A percentile compares a stretch with the other conserved stretches of the same genome.
Evolutionary conservation across 306 rosid species (phyloP).

Genomic region (Prunus mume): DNA sequence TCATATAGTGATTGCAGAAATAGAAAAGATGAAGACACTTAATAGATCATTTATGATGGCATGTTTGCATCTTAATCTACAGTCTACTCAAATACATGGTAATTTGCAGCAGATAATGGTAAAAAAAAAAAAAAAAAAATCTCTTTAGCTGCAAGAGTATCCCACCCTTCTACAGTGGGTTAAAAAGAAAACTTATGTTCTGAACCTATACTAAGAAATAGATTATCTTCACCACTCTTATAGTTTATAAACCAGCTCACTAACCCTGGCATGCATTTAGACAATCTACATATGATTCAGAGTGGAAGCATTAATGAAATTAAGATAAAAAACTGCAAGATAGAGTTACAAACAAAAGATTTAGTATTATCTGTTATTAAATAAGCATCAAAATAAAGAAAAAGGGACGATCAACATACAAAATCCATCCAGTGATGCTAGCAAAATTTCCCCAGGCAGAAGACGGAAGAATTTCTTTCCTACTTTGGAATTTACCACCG

Average conservation of each 20-base stretch:
- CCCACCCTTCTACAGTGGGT: background rate
- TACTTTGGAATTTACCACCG: conserved; percentile 56
- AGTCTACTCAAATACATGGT: background rate
- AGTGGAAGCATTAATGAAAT: background rate
- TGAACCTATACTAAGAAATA: background rate
- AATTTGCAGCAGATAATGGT: background rate
- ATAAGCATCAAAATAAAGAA: background rate
- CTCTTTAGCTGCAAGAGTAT: background rate
- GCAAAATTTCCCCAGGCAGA: conserved; percentile 52
- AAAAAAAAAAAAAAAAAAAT: background rate
- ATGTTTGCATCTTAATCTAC: background rate
- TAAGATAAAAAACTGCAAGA: background rate
- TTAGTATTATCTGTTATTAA: background rate
- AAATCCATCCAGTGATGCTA: conserved; percentile 54
- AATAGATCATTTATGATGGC: background rate
- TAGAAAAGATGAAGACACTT: background rate
- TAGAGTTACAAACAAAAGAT: background rate
- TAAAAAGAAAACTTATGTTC: background rate
- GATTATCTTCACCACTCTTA: conserved; percentile 6
- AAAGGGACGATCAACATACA: conserved; percentile 26
- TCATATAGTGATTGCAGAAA: background rate
- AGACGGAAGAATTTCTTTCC: conserved; percentile 48
- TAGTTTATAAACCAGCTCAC: background rate
- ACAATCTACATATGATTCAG: background rate
- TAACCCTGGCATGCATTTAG: background rate